These are phyloP conservation scores for Pleurotus giganteus DNA, from an alignment of 768 basidiomycete genomes.

Conservation along the genomic window DNA sequence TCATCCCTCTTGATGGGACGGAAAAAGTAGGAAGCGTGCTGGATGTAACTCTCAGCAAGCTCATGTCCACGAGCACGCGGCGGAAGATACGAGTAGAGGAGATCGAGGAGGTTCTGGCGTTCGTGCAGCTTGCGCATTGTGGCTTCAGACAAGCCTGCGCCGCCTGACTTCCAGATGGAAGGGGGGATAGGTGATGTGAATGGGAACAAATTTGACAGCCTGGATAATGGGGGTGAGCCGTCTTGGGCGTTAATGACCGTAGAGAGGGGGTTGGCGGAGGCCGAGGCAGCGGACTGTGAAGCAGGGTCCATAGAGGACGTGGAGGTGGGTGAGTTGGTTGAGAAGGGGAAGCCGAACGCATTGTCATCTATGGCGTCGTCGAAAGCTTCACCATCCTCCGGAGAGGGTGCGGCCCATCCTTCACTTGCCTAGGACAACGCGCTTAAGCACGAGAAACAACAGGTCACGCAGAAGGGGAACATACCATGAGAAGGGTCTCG, in stretches of 20 bases:
- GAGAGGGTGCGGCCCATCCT: constrained; percentile 24
- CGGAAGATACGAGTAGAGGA: constrained; percentile 42
- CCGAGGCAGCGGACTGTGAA: neutral
- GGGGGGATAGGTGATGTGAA: constrained; percentile 25
- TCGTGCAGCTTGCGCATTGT: constrained; percentile 22
- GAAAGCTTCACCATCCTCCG: constrained; percentile 22
- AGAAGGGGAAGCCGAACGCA: neutral
- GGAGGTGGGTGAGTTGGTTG: neutral
- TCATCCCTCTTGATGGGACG: constrained; percentile 49
- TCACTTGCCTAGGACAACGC: constrained; percentile 27
- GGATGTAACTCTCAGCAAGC: constrained; percentile 40
- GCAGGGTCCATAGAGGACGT: too few species aligned
- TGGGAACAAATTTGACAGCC: constrained; percentile 39
- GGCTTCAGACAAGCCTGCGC: neutral
- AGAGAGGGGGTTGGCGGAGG: neutral
- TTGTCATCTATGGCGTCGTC: constrained; percentile 18
- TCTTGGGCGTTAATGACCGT: constrained; percentile 18
- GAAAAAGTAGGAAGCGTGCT: constrained; percentile 49
- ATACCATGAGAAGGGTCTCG: constrained; percentile 36
- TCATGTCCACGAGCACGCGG: constrained; percentile 36
- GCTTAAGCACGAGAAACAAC: neutral
- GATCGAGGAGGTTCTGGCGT: constrained; percentile 24
- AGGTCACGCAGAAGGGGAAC: neutral
- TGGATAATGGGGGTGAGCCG: constrained; percentile 21
- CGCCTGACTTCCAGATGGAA: neutral